These are phyloP conservation scores for Asterochloris sp. DNA, from an alignment of 139 green algal species.

Conservation along the genomic window DNA sequence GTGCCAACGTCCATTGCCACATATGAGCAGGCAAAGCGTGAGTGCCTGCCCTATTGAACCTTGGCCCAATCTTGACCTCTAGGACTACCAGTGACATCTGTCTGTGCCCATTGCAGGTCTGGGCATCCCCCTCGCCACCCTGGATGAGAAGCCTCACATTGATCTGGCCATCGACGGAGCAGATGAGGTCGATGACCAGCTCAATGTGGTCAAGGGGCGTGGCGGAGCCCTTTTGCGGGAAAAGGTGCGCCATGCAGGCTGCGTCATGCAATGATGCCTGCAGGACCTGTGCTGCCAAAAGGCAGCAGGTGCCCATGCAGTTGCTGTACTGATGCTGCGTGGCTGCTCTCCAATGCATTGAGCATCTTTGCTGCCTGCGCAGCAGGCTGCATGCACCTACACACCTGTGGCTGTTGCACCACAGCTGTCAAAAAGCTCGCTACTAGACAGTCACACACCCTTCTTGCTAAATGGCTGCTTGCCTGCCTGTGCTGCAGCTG, in stretches of 20 bases:
- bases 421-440: background rate
- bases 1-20: conserved; percentile 94
- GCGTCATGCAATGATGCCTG: no score
- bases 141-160: conserved; percentile 93
- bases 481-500: conserved; percentile 61
- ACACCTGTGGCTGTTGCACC: background rate
- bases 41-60: background rate
- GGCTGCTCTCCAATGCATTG: background rate
- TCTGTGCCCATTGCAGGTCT: conserved; percentile 35
- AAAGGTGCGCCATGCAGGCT: conserved; percentile 54
- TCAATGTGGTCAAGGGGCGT: conserved; percentile 98
- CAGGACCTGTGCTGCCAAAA: background rate
- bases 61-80: background rate
- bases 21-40: conserved; percentile 83
- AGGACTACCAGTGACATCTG: background rate
- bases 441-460: no score
- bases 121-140: conserved; percentile 94
- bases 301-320: background rate
- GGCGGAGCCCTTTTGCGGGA: conserved; percentile 96
- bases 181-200: conserved; percentile 94
- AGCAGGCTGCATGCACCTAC: background rate
- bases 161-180: conserved; percentile 98
- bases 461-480: background rate
- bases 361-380: no score
- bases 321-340: background rate